Evolutionary conservation across 768 basidiomycete genomes (phyloP), one percentile per base, ranked within the genome.

Genomic region (Lactarius vividus): DNA sequence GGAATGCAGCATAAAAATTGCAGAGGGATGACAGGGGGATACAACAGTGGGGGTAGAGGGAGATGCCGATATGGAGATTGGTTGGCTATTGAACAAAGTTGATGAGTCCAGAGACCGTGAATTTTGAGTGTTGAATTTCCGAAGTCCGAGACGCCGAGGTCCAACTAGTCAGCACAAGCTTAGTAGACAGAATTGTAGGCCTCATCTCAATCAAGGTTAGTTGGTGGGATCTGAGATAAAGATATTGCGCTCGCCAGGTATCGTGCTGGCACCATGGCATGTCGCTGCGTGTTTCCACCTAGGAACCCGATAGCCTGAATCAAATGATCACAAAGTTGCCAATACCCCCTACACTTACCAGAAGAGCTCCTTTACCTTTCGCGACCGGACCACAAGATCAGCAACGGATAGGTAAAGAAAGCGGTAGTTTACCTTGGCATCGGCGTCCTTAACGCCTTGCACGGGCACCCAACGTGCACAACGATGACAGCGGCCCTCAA

Each of bases 211-310:
- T 53, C 39, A 35, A n/a, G 31, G 35, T 46, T 75, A 4, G 78
- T 76, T 33, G 39, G 10, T 52, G 28, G 67, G 58, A 67, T 91
- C 87, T 42, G 84, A 77, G 65, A 85, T 75, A 71, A 82, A 88
- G 64, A 83, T 77, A 72, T 87, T 83, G 61, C 78, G 72, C 65
- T 91, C 88, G 35, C 86, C 88, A 2, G 76, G 74, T 58, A 88
- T 74, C 20, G 76, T 79, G 6, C 82, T 82, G 20, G 83, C 81
- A 61, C 83, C 83, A 72, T 94, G 92, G 70, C 92, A 94, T 20
- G 82, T 70, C 1, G 89, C 89, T 33, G 91, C 92, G 71, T 94
- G 92, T 75, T 94, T 91, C 88, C 88, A 91, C 89, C 87, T 88
- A 29, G 2, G 8, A 33, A 33, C n/a, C 16, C 5, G 10, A 52